Percentiles rank a stretch among this genome's conserved stretches.
phyloP scores from a whole-genome alignment of 345 rosid genomes.

The Brassica rapa region DNA sequence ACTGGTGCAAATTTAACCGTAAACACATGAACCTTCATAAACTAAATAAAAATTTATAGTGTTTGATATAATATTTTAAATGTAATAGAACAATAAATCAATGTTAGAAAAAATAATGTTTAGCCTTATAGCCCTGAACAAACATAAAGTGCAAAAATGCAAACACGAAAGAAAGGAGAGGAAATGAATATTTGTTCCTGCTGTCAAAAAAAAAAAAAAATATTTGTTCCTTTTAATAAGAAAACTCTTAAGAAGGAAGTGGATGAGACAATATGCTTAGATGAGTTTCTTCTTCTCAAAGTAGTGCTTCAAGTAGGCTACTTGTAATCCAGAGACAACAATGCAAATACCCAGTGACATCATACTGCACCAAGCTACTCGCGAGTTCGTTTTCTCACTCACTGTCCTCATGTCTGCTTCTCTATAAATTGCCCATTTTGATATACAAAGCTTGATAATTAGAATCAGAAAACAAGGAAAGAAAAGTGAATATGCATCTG shows the following conservation, averaged over 20 bases:
- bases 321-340: conserved; percentile 61
- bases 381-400: conserved; percentile 69
- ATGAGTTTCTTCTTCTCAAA: conserved; percentile 92
- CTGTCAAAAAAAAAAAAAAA: not conserved
- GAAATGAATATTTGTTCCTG: conserved; percentile 26
- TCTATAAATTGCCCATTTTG: conserved; percentile 44
- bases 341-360: conserved; percentile 85
- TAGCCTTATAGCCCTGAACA: too few relatives aligned
- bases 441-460: not conserved
- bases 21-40: too few relatives aligned
- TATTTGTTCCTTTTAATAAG: not conserved
- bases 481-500: not conserved
- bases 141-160: too few relatives aligned
- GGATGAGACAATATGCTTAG: conserved; percentile 32
- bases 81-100: too few relatives aligned
- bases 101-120: too few relatives aligned
- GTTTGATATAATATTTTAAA: too few relatives aligned
- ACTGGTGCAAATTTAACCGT: too few relatives aligned
- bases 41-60: too few relatives aligned
- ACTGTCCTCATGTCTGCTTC: conserved; percentile 84
- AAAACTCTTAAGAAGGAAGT: not conserved
- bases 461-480: not conserved
- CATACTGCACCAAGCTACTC: conserved; percentile 77
- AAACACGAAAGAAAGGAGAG: not conserved
- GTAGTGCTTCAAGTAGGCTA: conserved; percentile 78